Evolutionary conservation across 345 rosid species (phyloP).

Genomic region (Euclidium syriacum): DNA sequence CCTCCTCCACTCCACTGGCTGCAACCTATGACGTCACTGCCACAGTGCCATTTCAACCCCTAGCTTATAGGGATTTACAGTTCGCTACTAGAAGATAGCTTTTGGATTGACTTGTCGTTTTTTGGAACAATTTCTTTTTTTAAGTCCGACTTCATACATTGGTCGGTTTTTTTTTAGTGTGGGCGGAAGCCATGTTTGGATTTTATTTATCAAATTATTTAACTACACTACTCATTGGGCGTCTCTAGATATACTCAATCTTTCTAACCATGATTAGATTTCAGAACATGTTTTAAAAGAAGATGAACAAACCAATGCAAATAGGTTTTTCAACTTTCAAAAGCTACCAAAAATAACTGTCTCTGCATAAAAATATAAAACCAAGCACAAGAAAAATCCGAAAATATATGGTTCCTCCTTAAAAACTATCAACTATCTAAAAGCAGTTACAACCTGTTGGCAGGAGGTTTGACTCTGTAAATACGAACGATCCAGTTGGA

Average conservation of each 20-base stretch:
- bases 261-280: not conserved
- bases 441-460: conserved; percentile 70
- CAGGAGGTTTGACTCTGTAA: conserved; percentile 94
- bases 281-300: not conserved
- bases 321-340: conserved; percentile 10
- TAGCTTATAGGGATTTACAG: not conserved
- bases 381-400: conserved; percentile 13
- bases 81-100: not conserved
- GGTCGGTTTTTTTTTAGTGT: not conserved
- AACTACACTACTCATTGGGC: not conserved
- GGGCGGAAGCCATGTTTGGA: not conserved
- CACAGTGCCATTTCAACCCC: no score
- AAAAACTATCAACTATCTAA: conserved; percentile 26
- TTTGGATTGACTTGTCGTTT: not conserved
- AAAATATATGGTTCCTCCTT: conserved; percentile 10
- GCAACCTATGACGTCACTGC: not conserved
- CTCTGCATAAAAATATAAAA: not conserved
- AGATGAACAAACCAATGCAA: not conserved
- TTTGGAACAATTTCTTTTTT: not conserved
- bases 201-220: not conserved
- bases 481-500: conserved; percentile 97
- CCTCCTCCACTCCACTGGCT: not conserved
- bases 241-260: not conserved
- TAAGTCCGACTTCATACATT: no score
- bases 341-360: conserved; percentile 7